Evolutionary conservation across 83 land plant genomes (phyloP).

Genomic region (Isoetes engelmannii): DNA sequence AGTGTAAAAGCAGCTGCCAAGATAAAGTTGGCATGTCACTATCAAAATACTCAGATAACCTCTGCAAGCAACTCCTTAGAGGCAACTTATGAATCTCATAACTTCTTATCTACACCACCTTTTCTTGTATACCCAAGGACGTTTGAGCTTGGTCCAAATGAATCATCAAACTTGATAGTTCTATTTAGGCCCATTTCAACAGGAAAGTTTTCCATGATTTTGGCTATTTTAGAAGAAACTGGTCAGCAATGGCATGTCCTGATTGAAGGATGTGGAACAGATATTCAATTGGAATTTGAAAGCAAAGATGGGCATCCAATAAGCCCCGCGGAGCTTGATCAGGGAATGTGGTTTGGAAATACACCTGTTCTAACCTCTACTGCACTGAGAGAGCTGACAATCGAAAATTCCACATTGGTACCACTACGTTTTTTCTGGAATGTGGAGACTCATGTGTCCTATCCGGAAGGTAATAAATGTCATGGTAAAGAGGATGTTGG

Average conservation of each 20-base stretch:
- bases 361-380: neutral
- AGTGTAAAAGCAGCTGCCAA: neutral
- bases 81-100: neutral
- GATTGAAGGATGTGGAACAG: constrained; percentile 2
- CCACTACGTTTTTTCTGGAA: neutral
- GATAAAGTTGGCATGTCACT: neutral
- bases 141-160: neutral
- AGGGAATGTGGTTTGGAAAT: constrained; percentile 7
- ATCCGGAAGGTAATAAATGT: neutral
- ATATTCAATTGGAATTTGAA: neutral
- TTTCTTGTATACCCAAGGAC: constrained; percentile 5
- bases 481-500: neutral
- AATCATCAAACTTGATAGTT: neutral
- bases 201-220: neutral
- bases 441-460: neutral
- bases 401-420: neutral
- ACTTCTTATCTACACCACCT: neutral
- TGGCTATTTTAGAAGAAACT: neutral
- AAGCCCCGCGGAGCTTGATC: neutral
- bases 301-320: neutral
- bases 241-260: neutral
- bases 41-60: neutral
- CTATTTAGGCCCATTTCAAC: neutral
- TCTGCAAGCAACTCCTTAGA: neutral
- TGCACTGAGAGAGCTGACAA: neutral